Conservation (phyloP, 2,329 filamentous ascomycete species). For the Lachnum nothofagi region DNA sequence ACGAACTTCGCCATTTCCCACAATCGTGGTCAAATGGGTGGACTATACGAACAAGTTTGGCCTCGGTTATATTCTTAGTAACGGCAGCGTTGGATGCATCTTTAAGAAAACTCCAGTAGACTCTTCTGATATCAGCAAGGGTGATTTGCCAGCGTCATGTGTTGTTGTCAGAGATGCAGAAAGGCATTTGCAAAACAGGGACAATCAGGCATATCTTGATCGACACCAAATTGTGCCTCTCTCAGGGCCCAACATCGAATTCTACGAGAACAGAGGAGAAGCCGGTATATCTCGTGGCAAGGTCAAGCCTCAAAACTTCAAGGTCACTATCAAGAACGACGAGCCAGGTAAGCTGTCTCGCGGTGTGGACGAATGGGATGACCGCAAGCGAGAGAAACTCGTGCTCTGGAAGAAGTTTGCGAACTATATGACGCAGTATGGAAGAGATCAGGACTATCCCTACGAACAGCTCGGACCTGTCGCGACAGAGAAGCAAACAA, state of each 20-base stretch:
- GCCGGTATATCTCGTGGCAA: constrained; percentile 58
- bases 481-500: constrained; percentile 21
- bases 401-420: constrained; percentile 69
- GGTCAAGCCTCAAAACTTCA: constrained; percentile 59
- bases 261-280: constrained; percentile 67
- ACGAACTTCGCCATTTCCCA: constrained; percentile 51
- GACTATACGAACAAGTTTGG: constrained; percentile 86
- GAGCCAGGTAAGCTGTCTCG: constrained; percentile 55
- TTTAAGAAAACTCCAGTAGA: constrained; percentile 47
- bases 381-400: constrained; percentile 60
- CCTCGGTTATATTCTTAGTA: constrained; percentile 75
- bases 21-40: constrained; percentile 74
- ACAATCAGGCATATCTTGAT: constrained; percentile 51
- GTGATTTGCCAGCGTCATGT: constrained; percentile 62
- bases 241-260: constrained; percentile 57
- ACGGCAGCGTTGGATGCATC: constrained; percentile 73
- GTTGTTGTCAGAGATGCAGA: constrained; percentile 68
- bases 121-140: constrained; percentile 42
- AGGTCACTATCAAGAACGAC: constrained; percentile 51
- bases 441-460: constrained; percentile 59
- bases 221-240: constrained; percentile 60
- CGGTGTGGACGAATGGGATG: constrained; percentile 60
- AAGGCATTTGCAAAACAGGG: constrained; percentile 59
- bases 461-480: constrained; percentile 38
- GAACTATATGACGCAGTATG: constrained; percentile 70